These are phyloP conservation scores for Saccharomycopsis crataegensis DNA, from an alignment of 1,139 yeast genomes.

Conservation along the genomic window DNA sequence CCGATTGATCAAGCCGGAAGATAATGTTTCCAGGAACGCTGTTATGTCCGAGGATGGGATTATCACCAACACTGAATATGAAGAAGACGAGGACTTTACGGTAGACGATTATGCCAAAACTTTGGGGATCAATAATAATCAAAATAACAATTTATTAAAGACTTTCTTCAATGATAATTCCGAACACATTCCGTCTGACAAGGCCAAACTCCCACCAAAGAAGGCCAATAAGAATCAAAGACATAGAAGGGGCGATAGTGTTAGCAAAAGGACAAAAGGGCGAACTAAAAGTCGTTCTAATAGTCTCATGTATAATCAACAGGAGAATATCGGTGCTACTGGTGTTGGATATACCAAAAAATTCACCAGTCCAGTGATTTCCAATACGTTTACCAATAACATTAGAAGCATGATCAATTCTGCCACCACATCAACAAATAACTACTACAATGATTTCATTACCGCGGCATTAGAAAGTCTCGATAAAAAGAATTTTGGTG, in stretches of 20 bases:
- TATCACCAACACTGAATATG: conserved; percentile 15
- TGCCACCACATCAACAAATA: conserved; percentile 13
- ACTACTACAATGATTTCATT: conserved; percentile 14
- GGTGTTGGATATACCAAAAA: neutral
- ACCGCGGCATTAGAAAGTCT: conserved; percentile 11
- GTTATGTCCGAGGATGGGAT: neutral
- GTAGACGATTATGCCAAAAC: conserved; percentile 13
- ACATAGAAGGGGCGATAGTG: neutral
- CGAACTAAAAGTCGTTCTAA: neutral
- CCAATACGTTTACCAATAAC: conserved; percentile 13
- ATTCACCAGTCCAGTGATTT: conserved; percentile 1
- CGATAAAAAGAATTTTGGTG: conserved; percentile 2
- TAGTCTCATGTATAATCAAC: neutral
- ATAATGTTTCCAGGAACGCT: neutral
- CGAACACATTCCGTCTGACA: neutral
- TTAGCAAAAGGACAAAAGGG: neutral
- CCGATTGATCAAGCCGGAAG: conserved; percentile 50
- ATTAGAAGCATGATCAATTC: conserved; percentile 15
- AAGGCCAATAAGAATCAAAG: neutral
- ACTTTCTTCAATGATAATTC: conserved; percentile 16
- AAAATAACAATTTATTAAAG: conserved; percentile 7
- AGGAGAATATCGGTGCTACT: neutral
- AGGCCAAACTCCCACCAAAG: neutral
- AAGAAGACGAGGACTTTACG: conserved; percentile 19
- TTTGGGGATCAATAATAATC: neutral